Conservation (phyloP, 768 basidiomycete species). For the Phlebiopsis flavidoalba region DNA sequence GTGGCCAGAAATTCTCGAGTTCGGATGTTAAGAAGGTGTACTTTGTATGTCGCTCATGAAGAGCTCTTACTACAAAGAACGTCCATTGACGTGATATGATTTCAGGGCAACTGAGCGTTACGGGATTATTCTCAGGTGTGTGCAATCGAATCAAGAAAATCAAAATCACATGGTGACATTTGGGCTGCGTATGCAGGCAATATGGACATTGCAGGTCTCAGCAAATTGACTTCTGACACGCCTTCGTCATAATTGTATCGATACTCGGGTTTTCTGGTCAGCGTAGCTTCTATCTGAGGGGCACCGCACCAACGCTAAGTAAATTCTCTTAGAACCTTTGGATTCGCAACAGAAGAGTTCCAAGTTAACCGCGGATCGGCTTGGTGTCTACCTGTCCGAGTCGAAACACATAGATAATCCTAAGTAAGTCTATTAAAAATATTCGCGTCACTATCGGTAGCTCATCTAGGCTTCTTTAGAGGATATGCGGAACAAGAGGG, state of each 20-base stretch:
- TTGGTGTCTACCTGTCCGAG: slow-evolving; percentile 76
- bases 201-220: slow-evolving; percentile 68
- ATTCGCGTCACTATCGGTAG: not conserved
- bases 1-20: slow-evolving; percentile 56
- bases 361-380: slow-evolving; percentile 66
- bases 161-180: not conserved
- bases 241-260: slow-evolving; percentile 54
- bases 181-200: slow-evolving; percentile 36
- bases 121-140: slow-evolving; percentile 62
- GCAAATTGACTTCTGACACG: slow-evolving; percentile 59
- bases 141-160: not conserved
- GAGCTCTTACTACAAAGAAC: not conserved
- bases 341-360: slow-evolving; percentile 62
- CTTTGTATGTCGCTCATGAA: slow-evolving; percentile 36
- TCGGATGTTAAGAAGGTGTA: slow-evolving; percentile 67
- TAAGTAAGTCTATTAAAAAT: slow-evolving; percentile 35
- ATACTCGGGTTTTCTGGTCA: slow-evolving; percentile 55
- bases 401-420: slow-evolving; percentile 82
- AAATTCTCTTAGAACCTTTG: slow-evolving; percentile 42
- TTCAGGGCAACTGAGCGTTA: slow-evolving; percentile 63
- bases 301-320: not conserved
- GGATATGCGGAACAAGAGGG: slow-evolving; percentile 66
- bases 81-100: not conserved
- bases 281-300: not conserved
- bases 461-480: slow-evolving; percentile 25